Percentiles rank a stretch among this genome's conserved stretches.
These are phyloP conservation scores for Rhizoclosmatium globosum DNA, from an alignment of 192 early-diverging fungal species.

Conservation along the genomic window DNA sequence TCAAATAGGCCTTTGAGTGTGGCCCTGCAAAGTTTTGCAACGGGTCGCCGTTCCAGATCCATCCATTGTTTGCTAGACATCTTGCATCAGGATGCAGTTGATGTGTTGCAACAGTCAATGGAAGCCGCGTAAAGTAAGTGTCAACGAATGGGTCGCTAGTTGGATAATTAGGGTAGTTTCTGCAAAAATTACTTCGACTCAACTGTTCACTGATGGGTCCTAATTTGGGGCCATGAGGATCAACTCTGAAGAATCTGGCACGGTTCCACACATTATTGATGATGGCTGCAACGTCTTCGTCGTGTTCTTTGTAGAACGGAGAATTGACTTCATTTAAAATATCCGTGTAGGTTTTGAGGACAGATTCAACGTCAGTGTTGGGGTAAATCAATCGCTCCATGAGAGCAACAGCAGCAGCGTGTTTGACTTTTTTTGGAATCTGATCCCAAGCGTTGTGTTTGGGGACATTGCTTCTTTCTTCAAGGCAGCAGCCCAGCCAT, in stretches of 20 bases:
- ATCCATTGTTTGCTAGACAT: conserved; percentile 94
- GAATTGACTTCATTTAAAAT: conserved; percentile 91
- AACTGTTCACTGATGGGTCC: conserved; percentile 75
- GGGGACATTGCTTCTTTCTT: conserved; percentile 29
- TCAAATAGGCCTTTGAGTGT: conserved; percentile 87
- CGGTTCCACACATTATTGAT: conserved; percentile 79
- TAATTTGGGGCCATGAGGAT: conserved; percentile 86
- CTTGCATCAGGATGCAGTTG: conserved; percentile 72
- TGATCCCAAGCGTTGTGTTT: conserved; percentile 39
- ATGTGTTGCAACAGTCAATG: conserved; percentile 59
- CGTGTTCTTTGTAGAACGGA: conserved; percentile 84
- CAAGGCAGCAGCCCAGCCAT: conserved; percentile 42
- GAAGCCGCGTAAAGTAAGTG: conserved; percentile 91
- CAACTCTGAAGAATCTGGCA: conserved; percentile 84
- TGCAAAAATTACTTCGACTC: conserved; percentile 30
- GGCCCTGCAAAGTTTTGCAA: conserved; percentile 92
- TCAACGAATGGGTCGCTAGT: conserved; percentile 88
- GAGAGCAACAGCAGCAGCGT: conserved; percentile 56
- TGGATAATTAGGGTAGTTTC: background rate
- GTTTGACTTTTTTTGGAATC: conserved; percentile 68
- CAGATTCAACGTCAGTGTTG: conserved; percentile 41
- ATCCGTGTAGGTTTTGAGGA: conserved; percentile 58
- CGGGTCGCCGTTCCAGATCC: conserved; percentile 85
- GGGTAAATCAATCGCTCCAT: conserved; percentile 43
- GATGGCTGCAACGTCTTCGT: conserved; percentile 76